Evolutionary conservation across 1,284 basidiomycete genomes (phyloP), one percentile per base, ranked within the genome.

Genomic region (Pseudozyma thailandica): DNA sequence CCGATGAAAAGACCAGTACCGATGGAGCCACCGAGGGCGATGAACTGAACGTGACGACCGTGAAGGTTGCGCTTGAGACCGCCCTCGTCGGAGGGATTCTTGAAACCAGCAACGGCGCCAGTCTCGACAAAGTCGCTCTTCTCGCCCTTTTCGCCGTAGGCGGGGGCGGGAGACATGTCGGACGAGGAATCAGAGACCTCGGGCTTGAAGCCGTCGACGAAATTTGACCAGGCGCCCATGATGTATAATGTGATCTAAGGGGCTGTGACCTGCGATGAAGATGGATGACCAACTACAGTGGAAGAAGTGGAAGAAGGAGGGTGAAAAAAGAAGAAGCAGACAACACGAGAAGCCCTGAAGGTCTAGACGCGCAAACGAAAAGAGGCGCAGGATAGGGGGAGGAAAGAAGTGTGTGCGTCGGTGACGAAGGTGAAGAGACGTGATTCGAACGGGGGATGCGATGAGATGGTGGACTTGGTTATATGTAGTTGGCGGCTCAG

Each of bases 1-100:
- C 86, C 86, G 63, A 87, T 82, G 62, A 80, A 82, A 33, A 84
- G 74, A 83, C 85, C 86, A 38, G 86, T 86, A 49, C 86, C 86
- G 69, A 87, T 86, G 20, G 84, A 84, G 37, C 75, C 75, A 53
- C 75, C 75, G 25, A 77, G 69, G 21, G 75, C 75, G 35, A 77
- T 77, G 42, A 77, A 73, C 69, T 81, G 79, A 41, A 81, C 78
- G 43, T 81, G 79, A 43, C 79, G 72, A 20, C 72, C 71, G 4
- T 38, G 37, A 21, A 81, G 74, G 18, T 52, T 44, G 12, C 75
- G 72, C 68, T 81, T 81, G 13, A 81, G 65, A n/a, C 66, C 74
- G 12, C 28, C 49, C 3, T 65, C 58, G 16, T 26, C 42, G 20
- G 48, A 33, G 27, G 69, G 52, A 48, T 56, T 50, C 50, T 54